These are phyloP conservation scores for Jacaranda mimosifolia DNA, from an alignment of 257 asterid species.

Conservation along the genomic window DNA sequence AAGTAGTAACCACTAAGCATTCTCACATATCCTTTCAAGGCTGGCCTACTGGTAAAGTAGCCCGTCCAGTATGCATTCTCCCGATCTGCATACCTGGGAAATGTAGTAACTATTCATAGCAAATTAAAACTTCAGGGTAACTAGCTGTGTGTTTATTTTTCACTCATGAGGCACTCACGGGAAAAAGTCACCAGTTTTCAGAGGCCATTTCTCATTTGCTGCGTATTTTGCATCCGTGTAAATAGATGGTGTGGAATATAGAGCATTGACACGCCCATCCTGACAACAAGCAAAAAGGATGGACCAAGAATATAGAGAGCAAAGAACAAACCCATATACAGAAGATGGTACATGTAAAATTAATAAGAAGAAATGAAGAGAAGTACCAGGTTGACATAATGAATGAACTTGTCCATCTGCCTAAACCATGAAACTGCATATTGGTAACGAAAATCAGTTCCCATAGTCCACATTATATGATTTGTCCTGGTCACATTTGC, in stretches of 20 bases:
- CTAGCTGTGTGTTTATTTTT: constrained; percentile 16
- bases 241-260: constrained; percentile 80
- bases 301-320: constrained; percentile 24
- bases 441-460: constrained; percentile 83
- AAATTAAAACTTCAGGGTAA: constrained; percentile 17
- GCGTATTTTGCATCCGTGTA: constrained; percentile 79
- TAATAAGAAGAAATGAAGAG: constrained; percentile 4
- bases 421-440: constrained; percentile 83
- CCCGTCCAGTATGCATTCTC: constrained; percentile 93
- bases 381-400: constrained; percentile 72
- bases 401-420: constrained; percentile 85
- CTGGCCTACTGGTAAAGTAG: constrained; percentile 84
- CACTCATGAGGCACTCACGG: constrained; percentile 65
- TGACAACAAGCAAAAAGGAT: constrained; percentile 41
- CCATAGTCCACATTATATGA: constrained; percentile 89
- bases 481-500: constrained; percentile 77
- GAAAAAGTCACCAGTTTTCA: constrained; percentile 84
- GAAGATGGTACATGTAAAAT: not conserved
- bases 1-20: constrained; percentile 71
- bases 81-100: constrained; percentile 70
- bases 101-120: constrained; percentile 23
- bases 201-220: constrained; percentile 71
- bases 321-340: constrained; percentile 10
- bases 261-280: constrained; percentile 89
- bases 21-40: constrained; percentile 77